Evolutionary conservation across 2,329 filamentous ascomycete species (phyloP), one percentile per base, ranked within the genome.

Genomic region (Colletotrichum filicis): DNA sequence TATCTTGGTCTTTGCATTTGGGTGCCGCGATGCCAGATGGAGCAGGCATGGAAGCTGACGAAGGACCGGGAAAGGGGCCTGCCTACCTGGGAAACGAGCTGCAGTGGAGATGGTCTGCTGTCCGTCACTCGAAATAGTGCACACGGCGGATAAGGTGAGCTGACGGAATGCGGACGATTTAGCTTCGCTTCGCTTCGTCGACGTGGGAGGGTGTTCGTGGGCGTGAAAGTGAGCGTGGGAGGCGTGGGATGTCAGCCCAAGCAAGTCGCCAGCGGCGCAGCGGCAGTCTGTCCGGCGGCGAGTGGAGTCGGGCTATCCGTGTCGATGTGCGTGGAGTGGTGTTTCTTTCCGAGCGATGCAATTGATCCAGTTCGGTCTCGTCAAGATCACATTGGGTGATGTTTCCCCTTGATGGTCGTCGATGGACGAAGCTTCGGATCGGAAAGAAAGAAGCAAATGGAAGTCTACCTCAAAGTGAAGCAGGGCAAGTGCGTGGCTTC

Each of bases 41-140:
- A 35, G 32, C 32, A 35, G 32, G 32, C 64, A 53, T 59, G 63
- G 62, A 55, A 35, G 63, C 68, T 71, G 58, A 32, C 14, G 26
- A 55, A 30, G 42, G 35, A 52, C 37, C 19, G 32, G 28, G 26
- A 60, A 59, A 62, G 37, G 59, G 55, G 55, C 26, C 49, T 65
- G 59, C 59, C 37, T 73, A 64, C 59, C 70, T 64, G n/a, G 52
- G 69, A 68, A 57, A 55, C 65, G 63, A 53, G 52, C 42, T n/a
- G 69, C 63, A 66, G 69, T 63, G 65, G 58, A 16, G n/a, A 61
- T 26, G n/a, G 59, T 52, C 14, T 42, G 42, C 60, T 8, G 42
- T 63, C 22, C 42, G 14, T 64, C 9, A 24, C n/a, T 53, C 24
- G 11, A 46, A 53, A 22, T 42, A 49, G 19, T 22, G 28, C 56